A percentile compares a stretch with the other conserved stretches of the same genome.
phyloP scores from a whole-genome alignment of 1,284 basidiomycete genomes.

The Melampsora medusae region DNA sequence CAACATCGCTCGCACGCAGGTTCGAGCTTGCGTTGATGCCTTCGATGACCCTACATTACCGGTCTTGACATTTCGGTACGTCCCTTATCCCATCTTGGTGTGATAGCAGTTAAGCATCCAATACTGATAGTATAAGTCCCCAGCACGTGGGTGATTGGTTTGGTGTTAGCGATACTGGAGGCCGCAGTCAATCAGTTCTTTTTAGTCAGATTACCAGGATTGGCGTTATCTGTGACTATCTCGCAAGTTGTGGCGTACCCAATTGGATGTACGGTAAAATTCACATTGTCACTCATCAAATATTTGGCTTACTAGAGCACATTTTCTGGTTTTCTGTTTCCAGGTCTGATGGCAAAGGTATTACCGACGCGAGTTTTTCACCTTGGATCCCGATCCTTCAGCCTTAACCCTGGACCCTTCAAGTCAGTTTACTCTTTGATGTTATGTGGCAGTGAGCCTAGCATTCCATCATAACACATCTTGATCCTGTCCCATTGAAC shows the following conservation, averaged over 20 bases:
- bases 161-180: conserved; percentile 28
- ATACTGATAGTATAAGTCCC: background rate
- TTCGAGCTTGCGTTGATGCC: conserved; percentile 71
- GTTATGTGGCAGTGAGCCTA: background rate
- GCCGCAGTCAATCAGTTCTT: conserved; percentile 35
- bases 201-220: conserved; percentile 17
- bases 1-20: background rate
- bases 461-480: background rate
- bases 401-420: conserved; percentile 40
- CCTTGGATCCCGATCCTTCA: conserved; percentile 10
- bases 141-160: conserved; percentile 36
- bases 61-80: conserved; percentile 70
- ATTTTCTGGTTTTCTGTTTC: no score
- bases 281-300: background rate
- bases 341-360: conserved; percentile 25
- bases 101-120: background rate
- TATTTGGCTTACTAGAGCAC: background rate
- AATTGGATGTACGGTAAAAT: conserved; percentile 21
- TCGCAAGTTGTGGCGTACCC: conserved; percentile 35
- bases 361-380: conserved; percentile 4
- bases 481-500: no score
- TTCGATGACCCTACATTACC: conserved; percentile 74
- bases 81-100: background rate
- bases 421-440: conserved; percentile 11
- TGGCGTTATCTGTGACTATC: conserved; percentile 29